Conservation (phyloP, 148 eudicot species). For the Fallopia convolvulus region DNA sequence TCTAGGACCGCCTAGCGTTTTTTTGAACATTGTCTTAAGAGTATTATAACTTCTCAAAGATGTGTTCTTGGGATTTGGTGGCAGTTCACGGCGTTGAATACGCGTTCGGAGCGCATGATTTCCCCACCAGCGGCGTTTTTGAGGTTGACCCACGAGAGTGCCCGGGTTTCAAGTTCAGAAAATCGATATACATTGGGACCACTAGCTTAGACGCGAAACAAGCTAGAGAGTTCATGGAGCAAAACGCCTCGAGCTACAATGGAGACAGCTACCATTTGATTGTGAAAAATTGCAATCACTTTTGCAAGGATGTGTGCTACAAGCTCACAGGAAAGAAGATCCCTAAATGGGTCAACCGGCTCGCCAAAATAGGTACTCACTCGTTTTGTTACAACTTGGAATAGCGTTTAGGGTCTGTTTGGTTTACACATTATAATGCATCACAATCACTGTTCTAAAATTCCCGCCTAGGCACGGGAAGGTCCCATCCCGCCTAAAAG, state of each 20-base stretch:
- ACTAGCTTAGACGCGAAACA: slow-evolving; percentile 55
- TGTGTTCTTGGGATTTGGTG: background rate
- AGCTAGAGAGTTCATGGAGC: slow-evolving; percentile 78
- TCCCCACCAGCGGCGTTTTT: slow-evolving; percentile 76
- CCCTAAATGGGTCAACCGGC: slow-evolving; percentile 88
- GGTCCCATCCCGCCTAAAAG: too few relatives aligned
- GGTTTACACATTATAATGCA: background rate
- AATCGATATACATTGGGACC: slow-evolving; percentile 64
- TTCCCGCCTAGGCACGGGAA: too few relatives aligned
- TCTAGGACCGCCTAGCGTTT: too few relatives aligned
- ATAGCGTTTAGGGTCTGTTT: background rate
- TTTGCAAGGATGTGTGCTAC: slow-evolving; percentile 76
- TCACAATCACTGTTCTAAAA: background rate
- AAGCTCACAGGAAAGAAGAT: slow-evolving; percentile 65
- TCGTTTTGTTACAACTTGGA: background rate
- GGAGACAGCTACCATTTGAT: slow-evolving; percentile 90
- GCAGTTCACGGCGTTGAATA: slow-evolving; percentile 92
- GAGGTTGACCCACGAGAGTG: slow-evolving; percentile 92
- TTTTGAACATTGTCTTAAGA: too few relatives aligned
- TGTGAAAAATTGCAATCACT: slow-evolving; percentile 83
- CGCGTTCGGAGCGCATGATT: slow-evolving; percentile 95
- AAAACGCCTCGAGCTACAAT: slow-evolving; percentile 58
- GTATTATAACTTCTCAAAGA: background rate
- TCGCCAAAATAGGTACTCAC: slow-evolving; percentile 64
- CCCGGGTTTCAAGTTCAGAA: slow-evolving; percentile 85